Base-by-base conservation (phyloP, 768 basidiomycete species). In the Zangia roseola region DNA sequence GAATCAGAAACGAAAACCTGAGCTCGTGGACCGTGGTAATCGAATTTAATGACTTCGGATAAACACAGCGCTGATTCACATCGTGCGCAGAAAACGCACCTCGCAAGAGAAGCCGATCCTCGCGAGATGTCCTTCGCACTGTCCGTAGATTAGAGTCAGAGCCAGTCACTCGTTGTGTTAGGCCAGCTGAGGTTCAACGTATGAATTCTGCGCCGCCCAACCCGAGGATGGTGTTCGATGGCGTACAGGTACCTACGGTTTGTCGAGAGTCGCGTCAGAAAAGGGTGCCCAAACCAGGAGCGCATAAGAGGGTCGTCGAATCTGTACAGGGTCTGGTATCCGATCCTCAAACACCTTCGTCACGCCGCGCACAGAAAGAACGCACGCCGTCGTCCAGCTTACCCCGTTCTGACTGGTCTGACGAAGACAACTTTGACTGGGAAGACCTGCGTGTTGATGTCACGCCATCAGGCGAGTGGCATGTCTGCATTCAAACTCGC, bases 361-460 rank as follows among this genome's bases (percentile, higher is more conserved):
- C 47, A 7, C n/a, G 19, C 13, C 3, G 30, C 20, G 17, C 38
- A 21, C 48, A 42, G 13, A 17, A 40, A n/a, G 36, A 48, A 38
- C 30, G 40, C 24, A 39, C 36, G 9, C 17, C 42, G 10, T 41
- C 42, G 16, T 43, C 47, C 13, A 17, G 30, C 12, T 23, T 40
- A 8, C 38, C 47, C 16, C 5, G 48, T 9, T 53, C 58, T 10
- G 28, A 45, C 12, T 48, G 23, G 25, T 56, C 57, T 9, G 54
- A 58, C 14, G 55, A 58, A 23, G 57, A 63, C 8, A 62, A 65
- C 20, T 54, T 71, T 23, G 68, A 62, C 46, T 65, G 71, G 69
- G 70, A 71, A 49, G 52, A 59, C 31, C n/a, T 54, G 17, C 57
- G 53, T 13, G 28, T 59, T 20, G 37, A 61, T 10, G 44, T 20